Evolutionary conservation across 306 rosid species (phyloP).

Genomic region (Albizia julibrissin): DNA sequence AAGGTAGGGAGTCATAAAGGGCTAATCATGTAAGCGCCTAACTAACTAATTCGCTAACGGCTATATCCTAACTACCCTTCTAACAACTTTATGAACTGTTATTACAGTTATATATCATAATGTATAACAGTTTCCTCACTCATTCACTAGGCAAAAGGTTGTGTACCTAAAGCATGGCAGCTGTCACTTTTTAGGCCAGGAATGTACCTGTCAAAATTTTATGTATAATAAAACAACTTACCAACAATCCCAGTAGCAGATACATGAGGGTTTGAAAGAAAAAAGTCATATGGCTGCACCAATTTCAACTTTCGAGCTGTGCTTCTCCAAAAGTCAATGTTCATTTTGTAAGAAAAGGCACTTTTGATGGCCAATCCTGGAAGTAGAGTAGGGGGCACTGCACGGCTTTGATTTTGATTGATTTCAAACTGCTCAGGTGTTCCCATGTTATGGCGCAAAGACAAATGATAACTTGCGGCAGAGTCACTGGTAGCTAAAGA

Average conservation of each 20-base stretch:
- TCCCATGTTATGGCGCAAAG: slow-evolving; percentile 63
- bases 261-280: slow-evolving; percentile 74
- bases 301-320: slow-evolving; percentile 57
- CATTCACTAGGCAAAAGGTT: slow-evolving; percentile 13
- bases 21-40: too few species aligned
- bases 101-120: too few species aligned
- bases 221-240: slow-evolving; percentile 37
- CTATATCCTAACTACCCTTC: too few species aligned
- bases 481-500: slow-evolving; percentile 60
- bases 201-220: slow-evolving; percentile 11
- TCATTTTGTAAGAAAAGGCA: slow-evolving; percentile 67
- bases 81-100: too few species aligned
- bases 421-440: slow-evolving; percentile 53
- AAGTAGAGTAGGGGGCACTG: slow-evolving; percentile 59
- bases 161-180: neutral
- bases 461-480: slow-evolving; percentile 65
- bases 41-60: too few species aligned
- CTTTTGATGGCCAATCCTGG: slow-evolving; percentile 78
- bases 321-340: slow-evolving; percentile 73
- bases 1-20: too few species aligned
- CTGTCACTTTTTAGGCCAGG: neutral
- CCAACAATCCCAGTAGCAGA: slow-evolving; percentile 81
- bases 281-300: slow-evolving; percentile 77
- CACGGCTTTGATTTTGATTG: slow-evolving; percentile 35
- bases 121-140: slow-evolving; percentile 23